A percentile compares a stretch with the other conserved stretches of the same genome.
phyloP scores from a whole-genome alignment of 306 rosid species.

The Senna tora region DNA sequence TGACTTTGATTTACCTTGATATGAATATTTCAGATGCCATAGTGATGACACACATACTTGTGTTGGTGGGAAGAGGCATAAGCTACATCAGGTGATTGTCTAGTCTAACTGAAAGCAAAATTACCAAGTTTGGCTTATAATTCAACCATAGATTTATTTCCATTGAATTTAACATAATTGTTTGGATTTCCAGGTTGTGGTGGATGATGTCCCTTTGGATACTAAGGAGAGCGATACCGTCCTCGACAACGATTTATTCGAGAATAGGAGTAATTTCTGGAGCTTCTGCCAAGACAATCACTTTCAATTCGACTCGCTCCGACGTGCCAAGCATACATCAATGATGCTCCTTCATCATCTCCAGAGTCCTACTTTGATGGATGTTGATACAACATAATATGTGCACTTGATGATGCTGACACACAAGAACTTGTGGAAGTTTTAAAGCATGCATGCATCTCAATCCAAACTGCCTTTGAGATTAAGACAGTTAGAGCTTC shows the following conservation, averaged over 20 bases:
- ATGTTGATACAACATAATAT: slow-evolving; percentile 19
- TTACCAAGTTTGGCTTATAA: slow-evolving; percentile 4
- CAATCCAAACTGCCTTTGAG: slow-evolving; percentile 43
- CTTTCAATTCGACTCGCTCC: slow-evolving; percentile 65
- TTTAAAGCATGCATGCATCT: slow-evolving; percentile 45
- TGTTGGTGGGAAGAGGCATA: slow-evolving; percentile 45
- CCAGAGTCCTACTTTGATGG: slow-evolving; percentile 15
- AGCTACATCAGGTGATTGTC: slow-evolving; percentile 48
- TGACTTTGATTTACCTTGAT: slow-evolving; percentile 16
- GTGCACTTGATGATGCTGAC: slow-evolving; percentile 33
- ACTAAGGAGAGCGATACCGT: slow-evolving; percentile 53
- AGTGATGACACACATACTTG: slow-evolving; percentile 47
- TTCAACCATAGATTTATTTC: slow-evolving; percentile 4
- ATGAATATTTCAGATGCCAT: slow-evolving; percentile 48
- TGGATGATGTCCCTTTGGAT: slow-evolving; percentile 43
- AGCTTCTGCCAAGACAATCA: slow-evolving; percentile 51
- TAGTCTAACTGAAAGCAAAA: slow-evolving; percentile 24
- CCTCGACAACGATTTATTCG: slow-evolving; percentile 47
- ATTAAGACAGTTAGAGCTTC: slow-evolving; percentile 28
- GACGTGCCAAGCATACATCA: slow-evolving; percentile 71
- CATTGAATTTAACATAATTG: neutral
- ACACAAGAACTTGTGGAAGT: slow-evolving; percentile 30
- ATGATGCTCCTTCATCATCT: slow-evolving; percentile 61
- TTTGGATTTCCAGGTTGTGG: slow-evolving; percentile 45
- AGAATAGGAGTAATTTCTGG: slow-evolving; percentile 48